Conservation (phyloP, 1,284 basidiomycete genomes). For the Pholiota adiposa region DNA sequence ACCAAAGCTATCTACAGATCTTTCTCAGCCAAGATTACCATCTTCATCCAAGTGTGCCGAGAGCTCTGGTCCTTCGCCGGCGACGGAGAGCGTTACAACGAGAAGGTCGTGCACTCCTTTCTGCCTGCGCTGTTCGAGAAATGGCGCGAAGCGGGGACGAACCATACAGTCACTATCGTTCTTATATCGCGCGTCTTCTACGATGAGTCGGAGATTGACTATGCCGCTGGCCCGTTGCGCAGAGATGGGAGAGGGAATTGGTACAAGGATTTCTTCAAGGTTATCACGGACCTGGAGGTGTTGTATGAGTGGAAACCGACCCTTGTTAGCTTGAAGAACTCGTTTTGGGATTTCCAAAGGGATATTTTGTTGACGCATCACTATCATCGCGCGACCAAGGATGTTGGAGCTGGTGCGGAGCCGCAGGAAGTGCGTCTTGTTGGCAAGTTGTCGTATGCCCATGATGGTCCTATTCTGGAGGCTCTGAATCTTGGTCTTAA, state of each 20-base stretch:
- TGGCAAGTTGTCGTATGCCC: conserved; percentile 83
- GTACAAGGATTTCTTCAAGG: conserved; percentile 97
- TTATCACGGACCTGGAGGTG: conserved; percentile 92
- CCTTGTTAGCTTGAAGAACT: conserved; percentile 85
- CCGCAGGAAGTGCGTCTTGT: conserved; percentile 71
- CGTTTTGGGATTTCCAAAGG: conserved; percentile 86
- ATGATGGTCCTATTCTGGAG: conserved; percentile 95
- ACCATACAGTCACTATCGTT: conserved; percentile 94
- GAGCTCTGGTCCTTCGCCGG: conserved; percentile 98
- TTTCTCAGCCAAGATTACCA: conserved; percentile 87
- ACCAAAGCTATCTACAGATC: conserved; percentile 93
- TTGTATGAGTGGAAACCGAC: conserved; percentile 88
- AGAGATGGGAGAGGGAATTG: conserved; percentile 74
- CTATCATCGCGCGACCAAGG: conserved; percentile 67
- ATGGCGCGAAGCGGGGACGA: conserved; percentile 85
- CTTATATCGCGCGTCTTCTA: conserved; percentile 96
- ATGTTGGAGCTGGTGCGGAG: conserved; percentile 36
- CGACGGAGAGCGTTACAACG: conserved; percentile 94
- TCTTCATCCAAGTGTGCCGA: conserved; percentile 95
- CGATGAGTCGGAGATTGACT: conserved; percentile 80
- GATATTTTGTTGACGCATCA: conserved; percentile 89
- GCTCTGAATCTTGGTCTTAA: conserved; percentile 94
- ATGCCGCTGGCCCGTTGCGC: conserved; percentile 75
- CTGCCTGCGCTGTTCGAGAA: conserved; percentile 83
- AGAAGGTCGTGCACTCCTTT: conserved; percentile 95